A percentile compares a stretch with the other conserved stretches of the same genome.
Evolutionary conservation across 352 stramenopile genomes (phyloP).

Genomic region (Phytopythium delawarense): DNA sequence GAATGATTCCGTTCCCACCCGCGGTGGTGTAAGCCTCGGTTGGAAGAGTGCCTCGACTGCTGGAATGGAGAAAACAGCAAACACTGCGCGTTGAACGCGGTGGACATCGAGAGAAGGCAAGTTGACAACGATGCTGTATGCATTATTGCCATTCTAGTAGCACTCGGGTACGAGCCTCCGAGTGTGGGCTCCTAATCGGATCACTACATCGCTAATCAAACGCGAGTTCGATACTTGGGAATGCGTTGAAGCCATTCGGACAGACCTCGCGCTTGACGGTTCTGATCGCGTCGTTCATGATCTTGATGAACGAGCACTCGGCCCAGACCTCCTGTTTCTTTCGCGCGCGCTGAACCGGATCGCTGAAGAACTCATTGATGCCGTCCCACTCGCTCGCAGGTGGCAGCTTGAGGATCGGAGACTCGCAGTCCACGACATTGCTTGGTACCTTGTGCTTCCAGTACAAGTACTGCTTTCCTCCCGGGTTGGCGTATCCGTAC

Average conservation of each 20-base stretch:
- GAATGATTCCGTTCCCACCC: slow-evolving; percentile 23
- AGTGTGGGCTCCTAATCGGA: too few species aligned
- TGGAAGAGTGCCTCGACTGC: too few species aligned
- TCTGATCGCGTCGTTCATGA: slow-evolving; percentile 34
- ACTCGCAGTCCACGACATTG: slow-evolving; percentile 34
- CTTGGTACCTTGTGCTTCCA: slow-evolving; percentile 50
- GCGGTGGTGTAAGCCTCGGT: background rate
- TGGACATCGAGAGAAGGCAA: background rate
- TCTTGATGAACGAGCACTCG: too few species aligned
- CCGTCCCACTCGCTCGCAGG: slow-evolving; percentile 35
- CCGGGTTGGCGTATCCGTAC: slow-evolving; percentile 30
- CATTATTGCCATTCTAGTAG: too few species aligned
- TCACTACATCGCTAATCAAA: too few species aligned
- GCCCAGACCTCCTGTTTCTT: too few species aligned
- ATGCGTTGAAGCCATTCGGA: slow-evolving; percentile 35
- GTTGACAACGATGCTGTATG: too few species aligned
- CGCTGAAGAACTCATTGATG: background rate
- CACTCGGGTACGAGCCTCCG: too few species aligned
- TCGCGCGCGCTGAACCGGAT: too few species aligned
- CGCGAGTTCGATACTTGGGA: too few species aligned
- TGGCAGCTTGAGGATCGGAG: slow-evolving; percentile 32
- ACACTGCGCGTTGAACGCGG: background rate
- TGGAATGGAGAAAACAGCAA: too few species aligned
- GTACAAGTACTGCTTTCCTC: slow-evolving; percentile 37
- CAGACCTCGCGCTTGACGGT: slow-evolving; percentile 38